Conservation (phyloP, 1,139 yeast genomes). For the Eremothecium sinecaudum region DNA sequence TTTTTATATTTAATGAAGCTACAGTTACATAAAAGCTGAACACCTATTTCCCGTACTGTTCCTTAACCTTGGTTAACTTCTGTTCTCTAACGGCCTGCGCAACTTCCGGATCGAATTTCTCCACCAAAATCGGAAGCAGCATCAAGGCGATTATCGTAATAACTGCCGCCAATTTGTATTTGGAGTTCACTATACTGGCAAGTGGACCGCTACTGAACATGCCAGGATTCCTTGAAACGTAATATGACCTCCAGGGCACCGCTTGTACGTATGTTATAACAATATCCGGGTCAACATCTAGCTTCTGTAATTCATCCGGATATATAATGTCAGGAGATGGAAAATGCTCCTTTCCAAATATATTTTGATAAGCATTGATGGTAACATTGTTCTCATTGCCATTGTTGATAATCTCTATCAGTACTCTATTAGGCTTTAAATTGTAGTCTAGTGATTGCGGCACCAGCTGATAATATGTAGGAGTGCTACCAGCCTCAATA, state of each 20-base stretch:
- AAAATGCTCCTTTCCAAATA: conserved; percentile 30
- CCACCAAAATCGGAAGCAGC: conserved; percentile 30
- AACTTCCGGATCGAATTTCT: conserved; percentile 35
- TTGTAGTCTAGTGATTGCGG: conserved; percentile 28
- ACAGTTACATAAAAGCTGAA: neutral
- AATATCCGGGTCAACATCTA: conserved; percentile 19
- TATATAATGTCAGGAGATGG: conserved; percentile 26
- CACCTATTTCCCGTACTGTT: conserved; percentile 14
- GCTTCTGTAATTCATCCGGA: conserved; percentile 25
- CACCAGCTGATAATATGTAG: conserved; percentile 23
- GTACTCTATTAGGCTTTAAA: conserved; percentile 28
- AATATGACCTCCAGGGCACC: conserved; percentile 30
- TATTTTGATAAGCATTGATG: conserved; percentile 23
- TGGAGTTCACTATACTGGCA: conserved; percentile 31
- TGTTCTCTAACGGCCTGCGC: conserved; percentile 31
- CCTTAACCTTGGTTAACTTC: conserved; percentile 22
- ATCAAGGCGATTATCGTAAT: conserved; percentile 23
- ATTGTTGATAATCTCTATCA: conserved; percentile 19
- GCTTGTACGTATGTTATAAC: conserved; percentile 20
- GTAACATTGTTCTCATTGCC: conserved; percentile 15
- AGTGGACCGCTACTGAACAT: conserved; percentile 31
- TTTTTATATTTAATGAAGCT: neutral
- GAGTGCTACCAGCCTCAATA: conserved; percentile 19
- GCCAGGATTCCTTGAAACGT: conserved; percentile 27
- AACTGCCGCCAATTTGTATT: conserved; percentile 31